Base-by-base conservation (phyloP, 495 filamentous ascomycete genomes). In the Xylaria cubensis region DNA sequence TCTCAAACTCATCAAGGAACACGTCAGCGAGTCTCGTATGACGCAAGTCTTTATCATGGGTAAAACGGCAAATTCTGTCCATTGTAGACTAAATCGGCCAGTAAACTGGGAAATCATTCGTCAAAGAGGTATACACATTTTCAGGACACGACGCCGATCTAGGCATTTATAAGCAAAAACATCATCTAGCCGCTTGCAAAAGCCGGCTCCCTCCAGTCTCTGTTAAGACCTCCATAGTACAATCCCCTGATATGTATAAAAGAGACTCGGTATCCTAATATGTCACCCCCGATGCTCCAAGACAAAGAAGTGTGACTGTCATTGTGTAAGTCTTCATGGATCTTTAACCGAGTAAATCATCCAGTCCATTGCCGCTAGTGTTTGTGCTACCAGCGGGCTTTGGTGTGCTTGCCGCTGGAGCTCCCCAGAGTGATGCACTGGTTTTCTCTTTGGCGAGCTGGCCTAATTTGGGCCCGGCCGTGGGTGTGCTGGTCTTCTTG, bases 371-470 rank as follows among this genome's bases (percentile, higher is more conserved):
- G 58, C 81, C 78, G 26, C 70, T 58, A 34, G 74, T 55, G 46
- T 74, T 72, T n/a, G 72, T 66, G 66, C 71, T 63, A 32, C 65
- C 69, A 61, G 80, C 50, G 36, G 85, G 76, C 8, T 82, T 80
- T 4, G 85, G 42, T 17, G 74, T 73, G 32, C 66, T 75, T 53
- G 86, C 75, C 44, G 89, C 84, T 5, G 88, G 85, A 8, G 91
- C 87, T 12, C 96, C 96, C 94, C 97, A 99, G 75, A 99, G 93
- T 2, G 95, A 94, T 2, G 94, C 93, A 79, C 90, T 94, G 50
- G 94, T 93, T 85, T 97, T 97, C 80, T 98, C 93, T 85, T 97
- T 97, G 55, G 94, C 95, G 84, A 99, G 92, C 78, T 95, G 93
- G 26, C 94, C 94, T 73, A 99, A 89, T 9, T 93, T 92, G 72